Conservation (phyloP, 495 filamentous ascomycete genomes). For the Aspergillus ellipticus region DNA sequence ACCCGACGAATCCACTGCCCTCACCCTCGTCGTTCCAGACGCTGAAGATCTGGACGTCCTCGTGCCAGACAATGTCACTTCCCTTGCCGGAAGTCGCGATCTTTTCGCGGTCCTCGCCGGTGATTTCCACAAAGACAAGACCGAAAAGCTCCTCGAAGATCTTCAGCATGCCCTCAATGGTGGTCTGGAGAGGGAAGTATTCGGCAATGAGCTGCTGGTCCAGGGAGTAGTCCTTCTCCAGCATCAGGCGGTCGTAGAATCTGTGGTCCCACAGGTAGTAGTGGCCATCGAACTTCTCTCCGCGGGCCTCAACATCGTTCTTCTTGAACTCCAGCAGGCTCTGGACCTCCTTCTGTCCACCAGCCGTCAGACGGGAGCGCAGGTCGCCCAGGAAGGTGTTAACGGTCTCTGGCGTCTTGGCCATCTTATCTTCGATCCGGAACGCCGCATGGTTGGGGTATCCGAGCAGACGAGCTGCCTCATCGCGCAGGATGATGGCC, state of each 20-base stretch:
- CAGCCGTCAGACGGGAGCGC: constrained; percentile 66
- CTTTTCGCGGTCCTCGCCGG: constrained; percentile 52
- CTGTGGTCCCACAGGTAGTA: constrained; percentile 92
- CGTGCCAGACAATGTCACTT: constrained; percentile 66
- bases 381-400: constrained; percentile 81
- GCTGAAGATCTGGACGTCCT: constrained; percentile 65
- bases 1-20: constrained; percentile 65
- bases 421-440: constrained; percentile 95
- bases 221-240: constrained; percentile 84
- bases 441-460: constrained; percentile 92
- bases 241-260: constrained; percentile 87
- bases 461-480: constrained; percentile 84
- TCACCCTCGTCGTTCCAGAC: constrained; percentile 68
- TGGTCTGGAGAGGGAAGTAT: constrained; percentile 85
- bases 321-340: constrained; percentile 76
- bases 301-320: constrained; percentile 60
- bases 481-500: constrained; percentile 82
- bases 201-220: constrained; percentile 88
- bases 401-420: constrained; percentile 84
- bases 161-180: constrained; percentile 83
- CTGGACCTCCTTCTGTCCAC: constrained; percentile 72
- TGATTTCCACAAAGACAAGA: constrained; percentile 81
- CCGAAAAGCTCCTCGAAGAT: constrained; percentile 96
- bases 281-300: constrained; percentile 58
- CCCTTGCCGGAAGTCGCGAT: constrained; percentile 57